Conservation (phyloP, 176 grass and related monocot genomes). For the Ensete ventricosum region DNA sequence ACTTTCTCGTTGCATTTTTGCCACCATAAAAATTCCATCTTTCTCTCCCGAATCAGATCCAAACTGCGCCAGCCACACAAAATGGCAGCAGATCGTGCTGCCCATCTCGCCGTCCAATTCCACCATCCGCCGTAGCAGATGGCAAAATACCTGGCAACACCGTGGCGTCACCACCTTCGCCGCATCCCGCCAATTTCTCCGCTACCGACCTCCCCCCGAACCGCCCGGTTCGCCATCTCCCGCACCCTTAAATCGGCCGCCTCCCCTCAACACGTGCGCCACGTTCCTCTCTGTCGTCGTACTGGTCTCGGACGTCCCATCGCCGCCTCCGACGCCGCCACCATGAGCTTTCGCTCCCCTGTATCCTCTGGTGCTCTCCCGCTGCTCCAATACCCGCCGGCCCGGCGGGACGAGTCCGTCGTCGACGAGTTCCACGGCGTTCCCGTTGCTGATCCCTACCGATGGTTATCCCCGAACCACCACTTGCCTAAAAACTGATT, state of each 20-base stretch:
- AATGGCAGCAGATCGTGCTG: too few species aligned
- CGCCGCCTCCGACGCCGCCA: background rate
- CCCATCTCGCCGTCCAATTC: too few species aligned
- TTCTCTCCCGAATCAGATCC: too few species aligned
- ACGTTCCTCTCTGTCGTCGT: background rate
- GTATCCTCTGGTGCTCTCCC: conserved; percentile 13
- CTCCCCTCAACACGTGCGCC: background rate
- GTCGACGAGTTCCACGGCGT: conserved; percentile 58
- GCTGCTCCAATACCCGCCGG: conserved; percentile 44
- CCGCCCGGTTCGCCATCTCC: background rate
- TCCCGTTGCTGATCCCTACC: conserved; percentile 61
- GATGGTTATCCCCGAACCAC: conserved; percentile 39
- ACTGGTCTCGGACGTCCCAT: background rate
- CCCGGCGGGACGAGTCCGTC: conserved; percentile 53
- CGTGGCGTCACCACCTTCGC: background rate
- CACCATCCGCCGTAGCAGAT: background rate
- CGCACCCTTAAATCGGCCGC: conserved; percentile 16
- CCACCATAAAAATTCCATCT: too few species aligned
- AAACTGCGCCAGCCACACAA: too few species aligned
- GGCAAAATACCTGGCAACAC: background rate
- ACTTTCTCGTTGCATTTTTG: too few species aligned
- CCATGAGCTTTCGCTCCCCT: conserved; percentile 47
- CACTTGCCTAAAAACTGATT: background rate
- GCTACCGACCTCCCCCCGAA: too few species aligned
- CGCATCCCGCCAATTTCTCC: background rate